Evolutionary conservation across 192 early-diverging fungal species (phyloP), one percentile per base, ranked within the genome.

Genomic region (Coemansia aciculifera): DNA sequence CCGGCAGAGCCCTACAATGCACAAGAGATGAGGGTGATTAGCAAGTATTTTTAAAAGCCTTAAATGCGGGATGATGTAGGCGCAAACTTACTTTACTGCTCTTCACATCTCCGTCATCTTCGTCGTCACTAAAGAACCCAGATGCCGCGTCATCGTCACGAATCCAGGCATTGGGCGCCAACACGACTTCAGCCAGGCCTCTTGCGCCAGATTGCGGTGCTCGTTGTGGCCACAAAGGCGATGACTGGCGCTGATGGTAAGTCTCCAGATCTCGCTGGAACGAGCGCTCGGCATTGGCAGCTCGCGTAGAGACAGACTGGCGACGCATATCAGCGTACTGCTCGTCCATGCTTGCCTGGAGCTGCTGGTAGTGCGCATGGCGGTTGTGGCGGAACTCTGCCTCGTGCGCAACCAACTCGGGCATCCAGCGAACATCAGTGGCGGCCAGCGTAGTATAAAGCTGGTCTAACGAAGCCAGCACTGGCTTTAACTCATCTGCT

Each of bases 221-320:
- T 17, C 54, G 15, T 13, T 57, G 54, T 31, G 29, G 23, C 12
- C 54, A 32, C 21, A 59, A 57, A 4, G 67, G 42, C 57, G 32
- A 44, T 42, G 59, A 15, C 62, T 64, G 62, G 59, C 59, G 49
- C 24, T 64, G 77, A 13, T 68, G 71, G 63, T 71, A 82, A n/a
- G 19, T 62, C 36, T 77, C 79, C 32, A 82, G 51, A 56, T 82
- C 79, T 57, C 71, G 71, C 69, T 82, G 71, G 52, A 82, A 82
- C 19, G 66, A 68, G 62, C 74, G 79, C 24, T 52, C 71, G 3
- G 79, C 79, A 29, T 44, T 64, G 38, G 68, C 74, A 1, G 66
- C 79, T 5, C 79, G 79, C 23, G 39, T 59, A 48, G 66, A 62
- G 44, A 67, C 75, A 42, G 62, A 62, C 42, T 71, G 63, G 52